Evolutionary conservation across 352 stramenopile genomes (phyloP), one percentile per base, ranked within the genome.

Genomic region (Salisapilia sapeloensis): DNA sequence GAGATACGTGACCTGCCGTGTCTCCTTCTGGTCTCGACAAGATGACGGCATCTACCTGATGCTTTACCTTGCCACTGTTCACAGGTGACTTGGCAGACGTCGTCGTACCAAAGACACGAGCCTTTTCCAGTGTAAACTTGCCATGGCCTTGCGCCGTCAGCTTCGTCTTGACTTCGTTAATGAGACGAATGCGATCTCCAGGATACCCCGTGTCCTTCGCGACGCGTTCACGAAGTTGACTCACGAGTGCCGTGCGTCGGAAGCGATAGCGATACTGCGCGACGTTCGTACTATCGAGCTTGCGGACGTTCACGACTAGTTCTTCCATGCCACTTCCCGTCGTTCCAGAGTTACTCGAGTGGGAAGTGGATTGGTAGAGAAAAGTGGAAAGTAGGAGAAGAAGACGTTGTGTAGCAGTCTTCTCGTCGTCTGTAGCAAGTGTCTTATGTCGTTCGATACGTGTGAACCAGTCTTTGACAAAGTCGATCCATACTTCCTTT

Each of bases 341-440:
- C 19, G 29, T 16, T 16, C 30, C 18, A 21, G 19, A 33, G 7
- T 27, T 21, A 6, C 35, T 13, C 20, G 19, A 20, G 6, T 34
- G 19, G 13, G 39, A 32, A 7, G 38, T 46, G 2, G 21, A 29
- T 36, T 87, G 70, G 19, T 65, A 49, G 9, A 92, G 36, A 46
- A 92, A 78, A 12, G 72, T 87, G 22, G 59, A 74, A n/a, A 92
- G 47, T 24, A 92, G 16, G 4, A 71, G 35, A 2, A 89, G 44
- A 17, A 84, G 18, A 4, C 72, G 60, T 30, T 59, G 40, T 18
- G 71, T 37, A 23, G 18, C 23, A 10, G 8, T 24, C n/a, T 22
- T 6, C 12, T 28, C 30, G 7, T 44, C 43, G 20, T 31, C 17
- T 10, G 23, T 38, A 4, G 21, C 25, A 10, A 9, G 4, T n/a